These are phyloP conservation scores for Batrachochytrium dendrobatidis DNA, from an alignment of 371 early-diverging fungal genomes.

Conservation along the genomic window DNA sequence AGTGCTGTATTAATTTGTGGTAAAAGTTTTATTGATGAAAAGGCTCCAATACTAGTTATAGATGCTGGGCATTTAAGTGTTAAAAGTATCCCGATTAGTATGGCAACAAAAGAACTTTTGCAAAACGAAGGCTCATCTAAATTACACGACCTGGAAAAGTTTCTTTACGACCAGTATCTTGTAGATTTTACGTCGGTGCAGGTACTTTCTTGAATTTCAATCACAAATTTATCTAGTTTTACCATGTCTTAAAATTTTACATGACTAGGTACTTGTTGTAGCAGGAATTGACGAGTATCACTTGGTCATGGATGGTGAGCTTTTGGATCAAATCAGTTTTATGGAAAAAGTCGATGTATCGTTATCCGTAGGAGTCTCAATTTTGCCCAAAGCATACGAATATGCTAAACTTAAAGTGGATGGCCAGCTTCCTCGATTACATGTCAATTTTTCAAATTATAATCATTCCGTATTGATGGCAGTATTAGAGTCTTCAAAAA, in stretches of 20 bases:
- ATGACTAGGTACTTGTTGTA: conserved; percentile 61
- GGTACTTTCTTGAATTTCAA: conserved; percentile 28
- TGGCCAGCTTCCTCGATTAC: conserved; percentile 78
- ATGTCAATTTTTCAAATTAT: conserved; percentile 86
- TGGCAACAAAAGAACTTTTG: conserved; percentile 57
- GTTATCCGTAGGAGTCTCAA: conserved; percentile 76
- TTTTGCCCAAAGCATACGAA: conserved; percentile 68
- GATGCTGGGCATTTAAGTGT: conserved; percentile 92
- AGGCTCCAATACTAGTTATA: conserved; percentile 58
- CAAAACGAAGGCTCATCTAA: conserved; percentile 57
- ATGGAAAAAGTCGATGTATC: conserved; percentile 82
- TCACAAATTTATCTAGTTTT: not conserved
- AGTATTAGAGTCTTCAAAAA: conserved; percentile 46
- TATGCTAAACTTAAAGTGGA: conserved; percentile 69
- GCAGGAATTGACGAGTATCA: conserved; percentile 64
- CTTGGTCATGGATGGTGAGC: conserved; percentile 35
- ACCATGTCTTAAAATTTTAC: not conserved
- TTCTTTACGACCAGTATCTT: conserved; percentile 82
- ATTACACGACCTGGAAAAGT: conserved; percentile 29
- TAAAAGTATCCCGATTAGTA: conserved; percentile 71
- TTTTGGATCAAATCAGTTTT: conserved; percentile 50
- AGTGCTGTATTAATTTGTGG: not conserved
- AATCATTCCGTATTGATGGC: conserved; percentile 90
- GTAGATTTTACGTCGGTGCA: conserved; percentile 76
- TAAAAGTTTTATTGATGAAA: conserved; percentile 55